Percentiles rank a stretch among this genome's conserved stretches.
phyloP scores from a whole-genome alignment of 2,329 filamentous ascomycete species.

The Colletotrichum sp. region DNA sequence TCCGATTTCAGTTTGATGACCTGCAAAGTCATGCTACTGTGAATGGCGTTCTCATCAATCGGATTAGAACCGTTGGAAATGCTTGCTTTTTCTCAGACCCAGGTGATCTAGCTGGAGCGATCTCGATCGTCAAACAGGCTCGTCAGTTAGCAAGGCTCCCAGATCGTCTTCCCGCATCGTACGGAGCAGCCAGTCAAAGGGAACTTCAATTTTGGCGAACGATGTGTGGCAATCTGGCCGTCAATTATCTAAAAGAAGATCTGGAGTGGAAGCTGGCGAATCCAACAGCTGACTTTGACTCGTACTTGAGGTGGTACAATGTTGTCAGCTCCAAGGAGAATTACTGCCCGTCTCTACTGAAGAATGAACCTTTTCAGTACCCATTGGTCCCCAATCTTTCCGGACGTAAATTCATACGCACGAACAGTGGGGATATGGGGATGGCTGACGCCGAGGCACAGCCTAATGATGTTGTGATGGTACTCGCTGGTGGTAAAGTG shows the following conservation, averaged over 20 bases:
- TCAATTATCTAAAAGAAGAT: neutral
- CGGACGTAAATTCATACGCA: neutral
- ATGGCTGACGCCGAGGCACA: neutral
- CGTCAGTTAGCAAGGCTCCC: neutral
- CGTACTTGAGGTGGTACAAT: neutral
- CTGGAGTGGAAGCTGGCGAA: neutral
- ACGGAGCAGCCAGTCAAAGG: neutral
- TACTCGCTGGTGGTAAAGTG: neutral
- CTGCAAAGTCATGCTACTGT: neutral
- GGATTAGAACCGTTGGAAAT: neutral
- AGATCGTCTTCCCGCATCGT: neutral
- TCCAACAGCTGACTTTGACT: neutral
- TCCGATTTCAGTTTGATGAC: neutral
- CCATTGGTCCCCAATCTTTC: neutral
- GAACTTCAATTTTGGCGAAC: neutral
- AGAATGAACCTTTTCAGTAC: neutral
- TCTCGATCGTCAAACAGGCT: neutral
- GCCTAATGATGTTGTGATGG: neutral
- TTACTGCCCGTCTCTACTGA: neutral
- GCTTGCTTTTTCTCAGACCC: neutral
- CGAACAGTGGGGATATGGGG: neutral
- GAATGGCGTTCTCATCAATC: neutral
- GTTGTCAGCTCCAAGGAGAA: neutral
- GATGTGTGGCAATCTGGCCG: neutral
- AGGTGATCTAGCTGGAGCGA: neutral